Evolutionary conservation across 495 filamentous ascomycete genomes (phyloP), one percentile per base, ranked within the genome.

Genomic region (Cercophora scortea): DNA sequence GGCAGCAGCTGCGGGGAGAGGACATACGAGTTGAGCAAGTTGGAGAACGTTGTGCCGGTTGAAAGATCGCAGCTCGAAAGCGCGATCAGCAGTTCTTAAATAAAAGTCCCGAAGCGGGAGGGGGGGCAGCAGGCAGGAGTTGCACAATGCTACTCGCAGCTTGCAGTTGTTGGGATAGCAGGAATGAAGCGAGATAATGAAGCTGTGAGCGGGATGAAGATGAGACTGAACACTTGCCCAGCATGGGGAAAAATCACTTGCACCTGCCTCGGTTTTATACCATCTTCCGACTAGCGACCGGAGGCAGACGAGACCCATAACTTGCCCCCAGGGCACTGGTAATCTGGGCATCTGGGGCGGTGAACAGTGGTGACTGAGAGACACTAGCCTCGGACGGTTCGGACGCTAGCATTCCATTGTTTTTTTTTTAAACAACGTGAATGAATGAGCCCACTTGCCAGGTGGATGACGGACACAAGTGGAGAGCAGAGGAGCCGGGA

Each of bases 1-100:
- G 15, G 16, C 41, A 42, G 41, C n/a, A 42, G 16, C 41, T 2
- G 13, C 12, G 3, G 11, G 41, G 3, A 8, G n/a, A 15, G 49
- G 52, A 56, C 87, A 63, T 80, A 90, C 88, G 87, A 90, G 82
- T 90, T 89, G 51, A 92, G 79, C 56, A 90, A 80, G 74, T 89
- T 92, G 76, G 87, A 88, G 81, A 89, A 92, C 87, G 86, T 90
- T 70, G 86, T 90, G 87, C 72, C 83, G 80, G 71, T 73, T 68
- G 67, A 51, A 66, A 67, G 80, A 82, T 72, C 79, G 76, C 79
- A 68, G 71, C 72, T 61, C 62, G 61, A 53, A 60, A 76, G 73
- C 70, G 71, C 75, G 75, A 78, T 79, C 76, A 61, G 68, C 57
- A 36, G 46, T 36, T 53, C 6, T 5, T 11, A 18, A 12, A 11